These are phyloP conservation scores for Pulveroboletus sp. DNA, from an alignment of 768 basidiomycete genomes.

Conservation along the genomic window DNA sequence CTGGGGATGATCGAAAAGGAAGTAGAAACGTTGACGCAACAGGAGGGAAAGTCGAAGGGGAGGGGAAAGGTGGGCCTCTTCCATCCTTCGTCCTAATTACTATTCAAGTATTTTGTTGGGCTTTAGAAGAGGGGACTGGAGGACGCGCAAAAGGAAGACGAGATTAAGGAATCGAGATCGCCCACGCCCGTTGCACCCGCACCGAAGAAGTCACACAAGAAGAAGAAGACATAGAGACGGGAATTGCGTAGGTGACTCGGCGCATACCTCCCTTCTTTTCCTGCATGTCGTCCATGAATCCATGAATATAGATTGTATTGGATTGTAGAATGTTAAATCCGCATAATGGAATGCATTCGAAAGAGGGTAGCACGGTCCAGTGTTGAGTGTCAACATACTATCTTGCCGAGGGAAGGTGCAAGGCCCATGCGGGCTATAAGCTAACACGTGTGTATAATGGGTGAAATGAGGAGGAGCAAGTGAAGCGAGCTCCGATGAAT, in stretches of 20 bases:
- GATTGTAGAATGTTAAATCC: not conserved
- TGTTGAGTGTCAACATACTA: too few relatives aligned
- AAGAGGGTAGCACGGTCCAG: too few relatives aligned
- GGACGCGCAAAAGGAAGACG: conserved; percentile 50
- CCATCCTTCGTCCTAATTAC: not conserved
- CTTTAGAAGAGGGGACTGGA: conserved; percentile 68
- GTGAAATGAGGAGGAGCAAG: too few relatives aligned
- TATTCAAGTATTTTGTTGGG: conserved; percentile 1
- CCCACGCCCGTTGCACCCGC: conserved; percentile 53
- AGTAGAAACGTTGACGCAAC: conserved; percentile 58
- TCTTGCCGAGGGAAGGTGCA: too few relatives aligned
- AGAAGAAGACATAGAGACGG: conserved; percentile 54
- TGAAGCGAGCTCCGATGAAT: too few relatives aligned
- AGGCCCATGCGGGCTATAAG: too few relatives aligned
- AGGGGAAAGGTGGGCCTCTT: conserved; percentile 56
- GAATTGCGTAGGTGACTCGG: too few relatives aligned
- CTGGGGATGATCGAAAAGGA: conserved; percentile 92
- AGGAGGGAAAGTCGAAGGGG: conserved; percentile 61
- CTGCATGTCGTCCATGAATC: too few relatives aligned
- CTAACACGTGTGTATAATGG: too few relatives aligned
- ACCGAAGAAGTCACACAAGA: conserved; percentile 59
- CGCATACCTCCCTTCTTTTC: conserved; percentile 23
- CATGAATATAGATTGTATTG: not conserved
- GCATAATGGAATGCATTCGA: not conserved
- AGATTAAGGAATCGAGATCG: conserved; percentile 51